Evolutionary conservation across 495 filamentous ascomycete genomes (phyloP).

Genomic region (Ramalina peruviana): DNA sequence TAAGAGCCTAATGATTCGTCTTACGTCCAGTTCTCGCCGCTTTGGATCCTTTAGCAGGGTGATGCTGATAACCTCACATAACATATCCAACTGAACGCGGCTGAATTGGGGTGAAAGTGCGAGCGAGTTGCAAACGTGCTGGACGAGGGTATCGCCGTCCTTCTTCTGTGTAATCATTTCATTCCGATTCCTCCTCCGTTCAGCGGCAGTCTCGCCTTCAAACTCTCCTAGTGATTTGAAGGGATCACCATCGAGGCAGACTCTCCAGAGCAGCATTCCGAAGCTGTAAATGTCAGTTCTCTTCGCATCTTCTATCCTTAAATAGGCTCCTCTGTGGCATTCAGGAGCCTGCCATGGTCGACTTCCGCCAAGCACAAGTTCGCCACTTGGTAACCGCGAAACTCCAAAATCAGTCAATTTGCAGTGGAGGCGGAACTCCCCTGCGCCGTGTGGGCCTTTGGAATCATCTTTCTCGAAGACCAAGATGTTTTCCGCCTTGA

Average conservation of each 20-base stretch:
- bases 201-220: conserved; percentile 7
- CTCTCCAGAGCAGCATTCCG: conserved; percentile 18
- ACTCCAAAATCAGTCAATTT: conserved; percentile 20
- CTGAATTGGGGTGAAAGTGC: conserved; percentile 10
- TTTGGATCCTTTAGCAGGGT: conserved; percentile 15
- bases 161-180: conserved; percentile 14
- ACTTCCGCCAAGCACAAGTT: conserved; percentile 14
- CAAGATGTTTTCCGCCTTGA: conserved; percentile 20
- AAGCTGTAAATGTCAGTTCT: conserved; percentile 20
- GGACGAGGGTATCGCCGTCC: conserved; percentile 13
- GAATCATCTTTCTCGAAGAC: conserved; percentile 12
- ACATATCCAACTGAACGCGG: conserved; percentile 13
- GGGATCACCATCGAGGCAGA: conserved; percentile 18
- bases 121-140: conserved; percentile 16
- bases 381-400: conserved; percentile 8
- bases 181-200: conserved; percentile 13
- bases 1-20: conserved; percentile 14
- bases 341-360: conserved; percentile 21
- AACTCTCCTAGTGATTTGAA: conserved; percentile 15
- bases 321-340: conserved; percentile 10
- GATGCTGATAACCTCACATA: conserved; percentile 14
- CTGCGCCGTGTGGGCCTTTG: neutral
- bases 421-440: neutral
- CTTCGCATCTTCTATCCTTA: conserved; percentile 21
- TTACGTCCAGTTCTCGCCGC: conserved; percentile 16